Percentiles rank a stretch among this genome's conserved stretches.
Evolutionary conservation across 768 basidiomycete species (phyloP).

Genomic region (Wakefieldia striispora): DNA sequence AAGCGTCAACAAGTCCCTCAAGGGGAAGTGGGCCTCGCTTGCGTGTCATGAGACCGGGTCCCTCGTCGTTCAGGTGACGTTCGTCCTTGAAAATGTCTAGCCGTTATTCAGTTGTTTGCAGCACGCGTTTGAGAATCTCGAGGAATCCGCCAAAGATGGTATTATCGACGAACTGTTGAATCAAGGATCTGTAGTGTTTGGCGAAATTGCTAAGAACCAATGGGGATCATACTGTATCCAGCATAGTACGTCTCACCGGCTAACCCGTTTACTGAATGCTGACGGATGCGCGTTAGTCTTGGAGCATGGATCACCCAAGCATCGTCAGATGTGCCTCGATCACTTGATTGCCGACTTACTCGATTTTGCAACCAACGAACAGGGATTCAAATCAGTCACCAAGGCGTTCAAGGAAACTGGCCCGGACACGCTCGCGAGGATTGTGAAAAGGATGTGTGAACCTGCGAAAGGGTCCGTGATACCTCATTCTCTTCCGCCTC

Average conservation of each 20-base stretch:
- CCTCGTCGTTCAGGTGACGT: conserved; percentile 74
- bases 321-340: conserved; percentile 73
- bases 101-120: conserved; percentile 28
- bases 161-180: conserved; percentile 83
- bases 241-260: conserved; percentile 56
- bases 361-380: conserved; percentile 78
- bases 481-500: not conserved
- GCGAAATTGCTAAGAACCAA: conserved; percentile 80
- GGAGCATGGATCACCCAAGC: conserved; percentile 78
- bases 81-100: not conserved
- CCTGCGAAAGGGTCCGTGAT: conserved; percentile 67
- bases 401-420: conserved; percentile 87
- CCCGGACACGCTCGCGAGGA: conserved; percentile 66
- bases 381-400: conserved; percentile 84
- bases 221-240: conserved; percentile 90
- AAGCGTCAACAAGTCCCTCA: conserved; percentile 84
- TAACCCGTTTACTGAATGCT: conserved; percentile 2
- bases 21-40: conserved; percentile 85
- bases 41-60: conserved; percentile 92
- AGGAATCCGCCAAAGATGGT: conserved; percentile 79
- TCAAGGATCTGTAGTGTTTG: conserved; percentile 63
- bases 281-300: conserved; percentile 48
- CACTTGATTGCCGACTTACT: conserved; percentile 74
- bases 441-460: conserved; percentile 83
- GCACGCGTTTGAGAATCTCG: conserved; percentile 86